These are phyloP conservation scores for Modicella reniformis DNA, from an alignment of 371 early-diverging fungal species.

Conservation along the genomic window DNA sequence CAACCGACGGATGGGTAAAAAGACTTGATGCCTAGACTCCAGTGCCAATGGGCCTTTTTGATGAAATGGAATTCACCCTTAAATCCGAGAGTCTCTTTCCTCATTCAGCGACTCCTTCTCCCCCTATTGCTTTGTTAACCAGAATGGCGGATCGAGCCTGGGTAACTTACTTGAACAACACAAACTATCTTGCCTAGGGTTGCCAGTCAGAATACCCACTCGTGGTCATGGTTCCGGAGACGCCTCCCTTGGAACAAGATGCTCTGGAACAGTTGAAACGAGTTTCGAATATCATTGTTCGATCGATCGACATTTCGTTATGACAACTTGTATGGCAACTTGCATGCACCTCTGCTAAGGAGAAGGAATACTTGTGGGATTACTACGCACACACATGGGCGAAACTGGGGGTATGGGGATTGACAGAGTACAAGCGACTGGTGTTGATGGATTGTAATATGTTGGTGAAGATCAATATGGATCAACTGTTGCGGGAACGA, in stretches of 20 bases:
- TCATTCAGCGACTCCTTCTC: neutral
- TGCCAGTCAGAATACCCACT: slow-evolving; percentile 26
- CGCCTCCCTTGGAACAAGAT: neutral
- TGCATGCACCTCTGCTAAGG: slow-evolving; percentile 20
- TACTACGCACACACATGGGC: slow-evolving; percentile 53
- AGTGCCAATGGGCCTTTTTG: no score
- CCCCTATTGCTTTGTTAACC: neutral
- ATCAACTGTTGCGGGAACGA: slow-evolving; percentile 45
- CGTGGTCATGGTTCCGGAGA: slow-evolving; percentile 28
- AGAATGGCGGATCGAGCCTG: slow-evolving; percentile 18
- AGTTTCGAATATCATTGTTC: slow-evolving; percentile 10
- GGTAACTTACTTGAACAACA: slow-evolving; percentile 21
- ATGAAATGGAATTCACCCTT: no score
- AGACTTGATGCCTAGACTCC: no score
- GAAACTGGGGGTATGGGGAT: slow-evolving; percentile 38
- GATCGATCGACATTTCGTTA: neutral
- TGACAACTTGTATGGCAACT: neutral
- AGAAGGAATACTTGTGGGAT: slow-evolving; percentile 38
- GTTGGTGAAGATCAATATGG: slow-evolving; percentile 43
- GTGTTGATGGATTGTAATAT: slow-evolving; percentile 43
- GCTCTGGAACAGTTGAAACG: slow-evolving; percentile 1
- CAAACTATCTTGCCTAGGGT: slow-evolving; percentile 17
- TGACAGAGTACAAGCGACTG: slow-evolving; percentile 35
- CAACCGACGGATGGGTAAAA: no score
- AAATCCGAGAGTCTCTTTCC: no score